phyloP scores from a whole-genome alignment of 352 stramenopile species.

The Phytophthora uliginosa region DNA sequence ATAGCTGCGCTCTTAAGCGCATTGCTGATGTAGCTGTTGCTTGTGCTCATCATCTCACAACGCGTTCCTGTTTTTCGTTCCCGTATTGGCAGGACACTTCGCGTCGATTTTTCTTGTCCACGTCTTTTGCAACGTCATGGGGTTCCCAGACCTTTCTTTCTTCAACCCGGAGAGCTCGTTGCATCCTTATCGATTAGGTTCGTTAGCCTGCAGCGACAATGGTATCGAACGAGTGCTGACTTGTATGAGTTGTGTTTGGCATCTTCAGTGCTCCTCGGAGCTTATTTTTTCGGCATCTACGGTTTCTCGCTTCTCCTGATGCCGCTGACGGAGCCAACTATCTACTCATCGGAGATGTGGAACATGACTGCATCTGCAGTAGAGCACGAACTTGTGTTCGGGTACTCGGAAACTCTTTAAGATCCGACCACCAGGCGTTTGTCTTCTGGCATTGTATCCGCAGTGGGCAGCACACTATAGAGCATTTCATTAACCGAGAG shows the following conservation, averaged over 20 bases:
- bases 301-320: slow-evolving; percentile 79
- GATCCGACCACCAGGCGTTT: slow-evolving; percentile 12
- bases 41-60: slow-evolving; percentile 4
- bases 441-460: slow-evolving; percentile 31
- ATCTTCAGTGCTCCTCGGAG: slow-evolving; percentile 71
- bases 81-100: slow-evolving; percentile 77
- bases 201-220: background rate
- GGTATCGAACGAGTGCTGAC: slow-evolving; percentile 10
- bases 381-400: slow-evolving; percentile 54
- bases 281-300: slow-evolving; percentile 90
- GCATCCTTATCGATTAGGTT: slow-evolving; percentile 82
- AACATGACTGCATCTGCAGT: slow-evolving; percentile 72
- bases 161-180: slow-evolving; percentile 83
- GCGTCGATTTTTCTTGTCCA: slow-evolving; percentile 92
- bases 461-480: slow-evolving; percentile 39
- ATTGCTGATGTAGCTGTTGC: background rate
- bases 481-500: slow-evolving; percentile 43
- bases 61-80: slow-evolving; percentile 2
- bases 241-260: background rate
- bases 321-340: slow-evolving; percentile 79
- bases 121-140: slow-evolving; percentile 97
- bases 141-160: slow-evolving; percentile 92
- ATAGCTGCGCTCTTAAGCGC: background rate
- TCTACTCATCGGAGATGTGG: slow-evolving; percentile 87
- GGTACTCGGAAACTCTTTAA: slow-evolving; percentile 54